Evolutionary conservation across 139 green algal species (phyloP), one percentile per base, ranked within the genome.

Genomic region (Pleodorina starrii): DNA sequence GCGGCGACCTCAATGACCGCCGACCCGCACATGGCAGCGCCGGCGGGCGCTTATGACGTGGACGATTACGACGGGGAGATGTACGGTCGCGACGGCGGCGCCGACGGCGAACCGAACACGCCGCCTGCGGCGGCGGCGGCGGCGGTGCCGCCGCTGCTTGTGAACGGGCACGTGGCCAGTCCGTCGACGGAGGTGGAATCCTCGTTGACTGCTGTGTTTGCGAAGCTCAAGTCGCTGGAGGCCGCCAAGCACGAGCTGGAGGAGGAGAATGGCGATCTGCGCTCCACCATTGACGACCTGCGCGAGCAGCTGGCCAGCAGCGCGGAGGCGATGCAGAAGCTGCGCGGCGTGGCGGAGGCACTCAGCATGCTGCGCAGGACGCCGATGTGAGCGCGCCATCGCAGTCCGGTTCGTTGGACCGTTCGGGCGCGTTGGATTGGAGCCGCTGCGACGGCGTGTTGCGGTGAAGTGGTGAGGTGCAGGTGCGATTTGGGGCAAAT

Each of bases 281-380:
- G 68, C 7, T 27, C 7, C 83, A 88, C 83, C 23, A 88, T 81
- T 43, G 83, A 88, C 0, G 83, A 88, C 40, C 68, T 88, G 46
- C 32, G 44, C 17, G 12, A 54, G 46, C 68, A 88, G 83, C 44
- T 88, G 68, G 66, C 43, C 29, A 44, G 19, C 68, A 81, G 68
- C 68, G 83, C 83, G 40, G 83, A 88, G 66, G 69, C 83, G 2
- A 88, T 88, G 83, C 66, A 88, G 12, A 88, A 88, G 68, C 83
- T 88, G 46, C 17, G 46, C 1, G 66, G 68, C 23, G 68, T 88
- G 43, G 83, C 83, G 69, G 83, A 80, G 83, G 83, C 83, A 32
- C 48, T 88, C 4, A 81, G 35, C 46, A 88, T 80, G 83, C 46
- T 88, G 35, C 83, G 83, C 5, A 44, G 75, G 42, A 80, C 42